These are phyloP conservation scores for Aspergillus fijiensis DNA, from an alignment of 2,329 filamentous ascomycete species.

Conservation along the genomic window DNA sequence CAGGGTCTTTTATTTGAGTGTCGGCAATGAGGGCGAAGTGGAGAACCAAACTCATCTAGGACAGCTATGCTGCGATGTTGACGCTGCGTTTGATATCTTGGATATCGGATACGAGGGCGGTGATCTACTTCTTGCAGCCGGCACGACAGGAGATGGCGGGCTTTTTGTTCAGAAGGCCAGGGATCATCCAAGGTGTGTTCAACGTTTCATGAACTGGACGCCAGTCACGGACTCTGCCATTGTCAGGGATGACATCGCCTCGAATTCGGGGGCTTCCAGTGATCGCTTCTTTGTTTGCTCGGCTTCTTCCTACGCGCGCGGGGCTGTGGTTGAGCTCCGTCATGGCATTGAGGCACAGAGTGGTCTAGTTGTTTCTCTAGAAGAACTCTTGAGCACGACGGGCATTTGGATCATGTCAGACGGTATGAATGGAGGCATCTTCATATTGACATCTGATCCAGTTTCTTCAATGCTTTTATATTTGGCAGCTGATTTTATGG, in stretches of 20 bases:
- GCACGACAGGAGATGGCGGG: slow-evolving; percentile 74
- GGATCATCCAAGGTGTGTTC: slow-evolving; percentile 54
- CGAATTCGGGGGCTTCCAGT: slow-evolving; percentile 32
- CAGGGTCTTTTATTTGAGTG: slow-evolving; percentile 69
- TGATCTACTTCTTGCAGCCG: slow-evolving; percentile 78
- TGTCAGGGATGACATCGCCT: slow-evolving; percentile 21
- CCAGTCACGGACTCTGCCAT: slow-evolving; percentile 51
- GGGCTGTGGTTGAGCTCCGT: slow-evolving; percentile 67
- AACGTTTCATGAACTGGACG: slow-evolving; percentile 63
- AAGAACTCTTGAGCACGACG: slow-evolving; percentile 41
- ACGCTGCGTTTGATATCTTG: slow-evolving; percentile 73
- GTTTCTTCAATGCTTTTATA: slow-evolving; percentile 40
- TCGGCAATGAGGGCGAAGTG: slow-evolving; percentile 57
- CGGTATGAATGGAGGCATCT: slow-evolving; percentile 31
- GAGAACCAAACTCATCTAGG: slow-evolving; percentile 61
- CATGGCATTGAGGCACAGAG: slow-evolving; percentile 69
- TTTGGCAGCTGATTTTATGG: slow-evolving; percentile 37
- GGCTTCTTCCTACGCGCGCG: slow-evolving; percentile 58
- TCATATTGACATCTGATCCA: slow-evolving; percentile 45
- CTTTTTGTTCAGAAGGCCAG: slow-evolving; percentile 69
- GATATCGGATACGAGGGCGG: slow-evolving; percentile 63
- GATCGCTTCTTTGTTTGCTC: slow-evolving; percentile 67
- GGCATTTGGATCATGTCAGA: slow-evolving; percentile 48
- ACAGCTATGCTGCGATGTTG: slow-evolving; percentile 70
- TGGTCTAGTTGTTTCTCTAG: slow-evolving; percentile 45